phyloP scores from a whole-genome alignment of 495 filamentous ascomycete genomes.

The Hamigera avellanea region DNA sequence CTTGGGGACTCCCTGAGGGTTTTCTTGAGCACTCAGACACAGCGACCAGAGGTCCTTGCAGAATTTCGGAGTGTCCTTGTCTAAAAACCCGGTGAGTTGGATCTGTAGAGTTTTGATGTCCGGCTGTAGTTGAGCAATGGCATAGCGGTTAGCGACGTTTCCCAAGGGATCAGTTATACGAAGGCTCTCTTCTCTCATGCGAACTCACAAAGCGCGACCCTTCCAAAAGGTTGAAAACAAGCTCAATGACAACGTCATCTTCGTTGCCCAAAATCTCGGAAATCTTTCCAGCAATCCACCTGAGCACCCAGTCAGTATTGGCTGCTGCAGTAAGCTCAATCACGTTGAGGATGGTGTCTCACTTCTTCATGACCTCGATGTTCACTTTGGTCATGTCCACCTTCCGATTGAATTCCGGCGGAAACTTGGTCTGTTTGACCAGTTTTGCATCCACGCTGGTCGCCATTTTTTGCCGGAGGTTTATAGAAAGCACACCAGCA shows the following conservation, averaged over 20 bases:
- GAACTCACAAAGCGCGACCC: slow-evolving; percentile 62
- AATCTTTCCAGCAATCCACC: slow-evolving; percentile 86
- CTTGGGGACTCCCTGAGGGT: slow-evolving; percentile 81
- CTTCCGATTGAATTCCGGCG: slow-evolving; percentile 84
- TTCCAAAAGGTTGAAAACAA: slow-evolving; percentile 83
- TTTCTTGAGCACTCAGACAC: slow-evolving; percentile 80
- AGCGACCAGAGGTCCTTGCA: slow-evolving; percentile 92
- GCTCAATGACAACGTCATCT: slow-evolving; percentile 89
- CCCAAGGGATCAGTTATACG: neutral
- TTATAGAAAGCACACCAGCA: neutral
- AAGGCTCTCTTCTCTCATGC: neutral
- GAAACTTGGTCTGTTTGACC: slow-evolving; percentile 83
- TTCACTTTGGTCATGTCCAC: slow-evolving; percentile 98
- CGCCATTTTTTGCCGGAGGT: slow-evolving; percentile 41
- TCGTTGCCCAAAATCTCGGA: slow-evolving; percentile 79
- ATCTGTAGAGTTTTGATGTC: slow-evolving; percentile 93
- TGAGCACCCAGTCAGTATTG: too few relatives aligned
- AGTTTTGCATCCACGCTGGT: slow-evolving; percentile 75
- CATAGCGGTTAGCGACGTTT: neutral
- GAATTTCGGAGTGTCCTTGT: slow-evolving; percentile 83
- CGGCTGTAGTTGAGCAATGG: slow-evolving; percentile 47
- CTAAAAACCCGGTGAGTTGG: slow-evolving; percentile 85
- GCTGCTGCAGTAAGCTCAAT: neutral
- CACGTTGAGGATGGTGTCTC: slow-evolving; percentile 10
- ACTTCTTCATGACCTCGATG: slow-evolving; percentile 96